These are phyloP conservation scores for Suhomyces bolitotheri DNA, from an alignment of 1,139 yeast genomes.

Conservation along the genomic window DNA sequence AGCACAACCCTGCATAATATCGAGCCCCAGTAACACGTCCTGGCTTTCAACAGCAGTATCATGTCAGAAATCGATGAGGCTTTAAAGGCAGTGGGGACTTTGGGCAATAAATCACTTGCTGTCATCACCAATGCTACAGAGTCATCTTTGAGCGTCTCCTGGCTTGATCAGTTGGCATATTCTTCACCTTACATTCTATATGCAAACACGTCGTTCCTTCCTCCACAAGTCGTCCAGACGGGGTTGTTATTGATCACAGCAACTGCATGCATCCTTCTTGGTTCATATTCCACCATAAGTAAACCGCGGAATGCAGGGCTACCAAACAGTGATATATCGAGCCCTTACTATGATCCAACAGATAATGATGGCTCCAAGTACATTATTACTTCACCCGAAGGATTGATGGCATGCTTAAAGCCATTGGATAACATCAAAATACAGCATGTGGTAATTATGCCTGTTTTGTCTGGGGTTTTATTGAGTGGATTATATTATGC, in stretches of 20 bases:
- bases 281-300: conserved; percentile 42
- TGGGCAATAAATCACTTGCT: neutral
- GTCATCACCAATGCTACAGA: neutral
- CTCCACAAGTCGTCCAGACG: conserved; percentile 7
- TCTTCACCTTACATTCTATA: conserved; percentile 14
- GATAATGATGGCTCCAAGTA: conserved; percentile 39
- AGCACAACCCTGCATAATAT: neutral
- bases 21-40: neutral
- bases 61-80: no score
- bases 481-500: conserved; percentile 37
- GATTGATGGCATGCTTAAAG: conserved; percentile 12
- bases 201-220: conserved; percentile 4
- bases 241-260: conserved; percentile 6
- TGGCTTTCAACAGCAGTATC: no score
- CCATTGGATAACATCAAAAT: conserved; percentile 13
- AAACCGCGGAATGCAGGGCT: conserved; percentile 46
- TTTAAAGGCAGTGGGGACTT: neutral
- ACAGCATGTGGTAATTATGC: conserved; percentile 37
- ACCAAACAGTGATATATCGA: conserved; percentile 33
- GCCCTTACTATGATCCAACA: conserved; percentile 45
- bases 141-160: neutral
- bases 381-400: conserved; percentile 21
- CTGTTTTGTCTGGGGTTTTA: conserved; percentile 38
- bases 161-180: conserved; percentile 16
- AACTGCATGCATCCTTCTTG: conserved; percentile 31